Base-by-base conservation (phyloP, 2,329 filamentous ascomycete species). In the Botrytis galanthina region DNA sequence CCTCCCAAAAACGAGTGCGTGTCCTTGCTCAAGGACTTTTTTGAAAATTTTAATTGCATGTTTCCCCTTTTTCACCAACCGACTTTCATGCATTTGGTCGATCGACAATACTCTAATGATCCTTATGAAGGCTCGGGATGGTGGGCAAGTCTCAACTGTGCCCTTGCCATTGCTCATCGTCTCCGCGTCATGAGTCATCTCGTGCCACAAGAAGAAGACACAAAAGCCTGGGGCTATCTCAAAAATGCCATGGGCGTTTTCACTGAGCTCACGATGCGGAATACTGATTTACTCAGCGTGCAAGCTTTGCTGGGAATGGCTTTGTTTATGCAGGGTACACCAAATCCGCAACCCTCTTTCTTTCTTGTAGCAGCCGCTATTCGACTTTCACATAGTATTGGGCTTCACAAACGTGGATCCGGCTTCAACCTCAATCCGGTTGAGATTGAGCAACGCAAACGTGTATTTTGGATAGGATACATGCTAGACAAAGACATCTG, bases 21-120 rank as follows among this genome's bases (percentile, higher is more conserved):
- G 75, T 97, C 94, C 1, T 85, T 98, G 54, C 89, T 98, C 75
- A 94, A 92, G 82, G 96, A 99, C 82, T 99, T 92, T 80, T 99
- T 99, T 78, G 93, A 97, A 80, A 98, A 98, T 83, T 98, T 99
- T 87, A 99, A 99, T 85, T 96, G 94, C 89, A 95, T 98, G 89
- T 97, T 98, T 80, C 96, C 96, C 9, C 86, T 99, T 6, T 99
- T 97, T 80, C 96, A 99, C 82, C 95, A 98, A 82, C 95, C 95
- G 1, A 98, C 96, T 0, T 99, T 99, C 81, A 98, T 98, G 94
- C 95, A 98, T 80, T 86, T 98, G 8, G 94, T 98, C 46, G 94
- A 98, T 80, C 90, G 92, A 78, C 95, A 98, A 81, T 99, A 98
- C 82, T 97, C 94, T 0, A 86, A 90, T 68, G 93, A 98, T 77